Evolutionary conservation across 2,329 filamentous ascomycete species (phyloP), one percentile per base, ranked within the genome.

Genomic region (Xylariaceae sp.): DNA sequence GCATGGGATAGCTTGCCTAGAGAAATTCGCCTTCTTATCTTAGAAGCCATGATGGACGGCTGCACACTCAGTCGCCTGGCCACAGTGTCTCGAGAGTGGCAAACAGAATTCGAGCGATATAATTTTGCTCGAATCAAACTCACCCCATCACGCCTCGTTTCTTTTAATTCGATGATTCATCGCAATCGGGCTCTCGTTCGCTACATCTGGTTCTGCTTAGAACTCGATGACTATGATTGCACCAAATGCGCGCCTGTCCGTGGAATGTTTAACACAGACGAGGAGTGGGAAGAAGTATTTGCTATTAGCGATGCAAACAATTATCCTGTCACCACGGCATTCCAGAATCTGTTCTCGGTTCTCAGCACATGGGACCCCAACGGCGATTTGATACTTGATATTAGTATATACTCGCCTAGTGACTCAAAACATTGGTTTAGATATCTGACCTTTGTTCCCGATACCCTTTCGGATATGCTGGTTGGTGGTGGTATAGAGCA

Each of bases 401-500:
- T 75, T 28, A 75, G 71, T 56, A 57, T 75, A 33, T 70, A 73
- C 66, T 77, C 75, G 16, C 70, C 68, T 8, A 74, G 72, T 51
- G 74, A 76, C 44, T 64, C 61, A 33, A 40, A 73, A 48, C 70
- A 76, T 63, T 71, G 67, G 64, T 74, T 76, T 65, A 74, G 73
- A 62, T 70, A 76, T 63, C 51, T 71, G 24, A 69, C 62, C 58
- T 70, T 69, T 50, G 1, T 53, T 33, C 65, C 69, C 14, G 70
- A 73, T 58, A 52, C 34, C 23, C 47, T 43, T 56, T 36, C 16
- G 48, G 54, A 52, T 48, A 48, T 52, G 39, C 46, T 56, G 26
- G 14, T 36, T 52, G 23, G 26, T 7, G 14, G 48, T 43, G 40
- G 24, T 34, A 41, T 33, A 45, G 11, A 51, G 41, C 52, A 28